Evolutionary conservation across 495 filamentous ascomycete species (phyloP).

Genomic region (Penicillium turbatum): DNA sequence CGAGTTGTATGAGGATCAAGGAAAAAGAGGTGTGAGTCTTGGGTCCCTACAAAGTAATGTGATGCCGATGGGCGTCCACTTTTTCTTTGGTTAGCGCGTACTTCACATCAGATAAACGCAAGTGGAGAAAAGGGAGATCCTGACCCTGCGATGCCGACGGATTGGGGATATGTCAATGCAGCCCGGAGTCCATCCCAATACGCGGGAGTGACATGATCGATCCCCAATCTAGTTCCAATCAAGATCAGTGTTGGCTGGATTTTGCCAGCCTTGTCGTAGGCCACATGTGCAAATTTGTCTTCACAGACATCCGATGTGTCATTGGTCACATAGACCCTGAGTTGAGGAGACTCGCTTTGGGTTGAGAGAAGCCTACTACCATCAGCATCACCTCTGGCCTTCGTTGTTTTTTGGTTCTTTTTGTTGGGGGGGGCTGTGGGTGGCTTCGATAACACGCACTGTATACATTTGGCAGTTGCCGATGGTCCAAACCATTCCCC

Average conservation of each 20-base stretch:
- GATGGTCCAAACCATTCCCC: constrained; percentile 99
- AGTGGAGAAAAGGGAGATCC: constrained; percentile 16
- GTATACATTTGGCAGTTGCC: constrained; percentile 91
- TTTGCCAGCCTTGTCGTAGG: constrained; percentile 54
- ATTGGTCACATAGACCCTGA: constrained; percentile 84
- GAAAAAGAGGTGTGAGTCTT: constrained; percentile 86
- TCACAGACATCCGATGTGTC: constrained; percentile 91
- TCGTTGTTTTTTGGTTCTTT: too few relatives aligned
- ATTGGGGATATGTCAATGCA: constrained; percentile 77
- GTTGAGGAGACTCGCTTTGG: constrained; percentile 47
- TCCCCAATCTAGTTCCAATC: constrained; percentile 81
- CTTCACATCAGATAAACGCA: not conserved
- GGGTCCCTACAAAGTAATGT: constrained; percentile 96
- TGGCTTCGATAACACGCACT: constrained; percentile 53
- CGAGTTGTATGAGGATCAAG: constrained; percentile 87
- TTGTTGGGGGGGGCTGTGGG: too few relatives aligned
- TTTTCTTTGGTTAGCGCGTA: constrained; percentile 4
- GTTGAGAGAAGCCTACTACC: constrained; percentile 63
- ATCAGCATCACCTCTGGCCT: constrained; percentile 19
- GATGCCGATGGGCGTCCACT: constrained; percentile 88
- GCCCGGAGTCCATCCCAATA: constrained; percentile 88
- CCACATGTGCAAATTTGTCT: constrained; percentile 73
- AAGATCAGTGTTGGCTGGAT: constrained; percentile 87
- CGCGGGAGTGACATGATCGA: constrained; percentile 86
- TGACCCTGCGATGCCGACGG: constrained; percentile 93